Conservation (phyloP, 306 rosid genomes). For the Cicer cuneatum region DNA sequence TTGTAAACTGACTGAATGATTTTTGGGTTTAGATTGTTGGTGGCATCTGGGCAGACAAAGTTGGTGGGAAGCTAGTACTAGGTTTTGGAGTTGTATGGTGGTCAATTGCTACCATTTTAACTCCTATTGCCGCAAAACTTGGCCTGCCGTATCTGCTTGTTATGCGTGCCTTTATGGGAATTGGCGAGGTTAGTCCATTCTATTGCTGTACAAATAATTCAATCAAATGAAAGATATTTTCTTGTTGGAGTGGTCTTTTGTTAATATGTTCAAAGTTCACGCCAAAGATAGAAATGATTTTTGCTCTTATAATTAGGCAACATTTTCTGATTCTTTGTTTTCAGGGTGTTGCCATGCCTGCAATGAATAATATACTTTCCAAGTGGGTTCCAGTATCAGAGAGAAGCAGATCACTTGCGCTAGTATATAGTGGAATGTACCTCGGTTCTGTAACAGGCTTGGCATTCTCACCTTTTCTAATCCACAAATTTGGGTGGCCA, state of each 20-base stretch:
- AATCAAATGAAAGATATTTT: slow-evolving; percentile 28
- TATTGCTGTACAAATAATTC: slow-evolving; percentile 25
- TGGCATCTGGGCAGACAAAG: slow-evolving; percentile 98
- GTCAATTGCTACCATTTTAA: slow-evolving; percentile 89
- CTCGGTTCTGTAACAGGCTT: slow-evolving; percentile 95
- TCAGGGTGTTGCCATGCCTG: slow-evolving; percentile 99
- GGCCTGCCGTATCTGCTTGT: slow-evolving; percentile 88
- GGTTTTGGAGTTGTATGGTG: slow-evolving; percentile 98
- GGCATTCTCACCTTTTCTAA: slow-evolving; percentile 80
- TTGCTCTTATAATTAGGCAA: neutral
- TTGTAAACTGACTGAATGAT: slow-evolving; percentile 42
- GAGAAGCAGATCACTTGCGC: slow-evolving; percentile 96
- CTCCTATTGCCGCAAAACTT: slow-evolving; percentile 87
- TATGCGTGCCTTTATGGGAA: slow-evolving; percentile 94
- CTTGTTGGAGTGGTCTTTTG: slow-evolving; percentile 22
- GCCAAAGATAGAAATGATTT: slow-evolving; percentile 13
- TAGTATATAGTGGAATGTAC: slow-evolving; percentile 97
- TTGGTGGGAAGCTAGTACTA: slow-evolving; percentile 90
- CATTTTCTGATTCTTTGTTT: slow-evolving; percentile 37
- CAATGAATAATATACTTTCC: slow-evolving; percentile 91
- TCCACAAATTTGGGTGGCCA: slow-evolving; percentile 89
- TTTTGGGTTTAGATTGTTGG: slow-evolving; percentile 71
- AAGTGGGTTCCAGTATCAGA: slow-evolving; percentile 98
- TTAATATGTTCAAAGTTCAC: slow-evolving; percentile 20
- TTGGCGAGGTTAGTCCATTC: slow-evolving; percentile 86